Conservation (phyloP, 768 basidiomycete genomes). For the Amanita phalloides region DNA sequence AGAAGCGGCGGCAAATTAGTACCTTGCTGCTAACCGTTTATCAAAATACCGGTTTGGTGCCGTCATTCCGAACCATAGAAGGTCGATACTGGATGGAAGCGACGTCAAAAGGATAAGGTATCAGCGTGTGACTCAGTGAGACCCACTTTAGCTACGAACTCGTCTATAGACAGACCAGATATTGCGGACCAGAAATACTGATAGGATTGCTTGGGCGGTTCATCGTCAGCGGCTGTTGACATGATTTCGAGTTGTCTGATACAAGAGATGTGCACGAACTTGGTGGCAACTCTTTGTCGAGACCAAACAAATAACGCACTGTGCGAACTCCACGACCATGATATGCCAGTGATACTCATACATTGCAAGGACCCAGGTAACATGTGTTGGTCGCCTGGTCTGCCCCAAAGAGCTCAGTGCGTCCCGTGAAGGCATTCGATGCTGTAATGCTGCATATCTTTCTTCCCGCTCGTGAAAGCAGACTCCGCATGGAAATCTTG, state of each 20-base stretch:
- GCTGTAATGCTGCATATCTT: too few species aligned
- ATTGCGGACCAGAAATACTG: slow-evolving; percentile 41
- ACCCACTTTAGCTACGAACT: slow-evolving; percentile 44
- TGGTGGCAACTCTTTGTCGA: not conserved
- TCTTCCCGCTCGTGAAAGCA: too few species aligned
- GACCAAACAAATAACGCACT: not conserved
- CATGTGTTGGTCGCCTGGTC: not conserved
- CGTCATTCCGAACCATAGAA: slow-evolving; percentile 71
- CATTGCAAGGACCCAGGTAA: not conserved
- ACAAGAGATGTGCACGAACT: not conserved
- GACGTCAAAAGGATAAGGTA: not conserved
- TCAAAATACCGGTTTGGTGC: slow-evolving; percentile 49
- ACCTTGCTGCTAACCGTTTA: not conserved
- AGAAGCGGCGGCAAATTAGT: not conserved
- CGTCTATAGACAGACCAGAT: slow-evolving; percentile 30
- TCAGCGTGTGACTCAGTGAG: not conserved
- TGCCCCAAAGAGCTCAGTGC: too few species aligned
- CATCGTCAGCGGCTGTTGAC: slow-evolving; percentile 27
- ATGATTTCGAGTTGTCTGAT: not conserved
- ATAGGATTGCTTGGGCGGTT: slow-evolving; percentile 24
- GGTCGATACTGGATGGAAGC: slow-evolving; percentile 46
- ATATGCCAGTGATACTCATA: too few species aligned
- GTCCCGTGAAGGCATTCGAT: too few species aligned
- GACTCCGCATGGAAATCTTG: too few species aligned
- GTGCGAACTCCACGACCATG: not conserved